phyloP scores from a whole-genome alignment of 2,329 filamentous ascomycete genomes.

The Alternaria viburni region DNA sequence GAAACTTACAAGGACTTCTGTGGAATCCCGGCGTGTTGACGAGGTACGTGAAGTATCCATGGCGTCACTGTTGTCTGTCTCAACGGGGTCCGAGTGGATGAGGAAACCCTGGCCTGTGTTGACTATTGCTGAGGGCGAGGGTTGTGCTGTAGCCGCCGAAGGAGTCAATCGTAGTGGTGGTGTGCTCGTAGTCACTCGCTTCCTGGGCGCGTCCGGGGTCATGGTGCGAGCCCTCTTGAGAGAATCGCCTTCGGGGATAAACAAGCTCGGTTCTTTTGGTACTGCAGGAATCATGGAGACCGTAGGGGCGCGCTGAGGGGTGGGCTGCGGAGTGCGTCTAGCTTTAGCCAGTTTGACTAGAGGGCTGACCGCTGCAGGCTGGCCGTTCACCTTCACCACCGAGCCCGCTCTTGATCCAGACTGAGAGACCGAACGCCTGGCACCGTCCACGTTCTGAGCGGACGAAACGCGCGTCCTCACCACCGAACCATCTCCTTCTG shows the following conservation, averaged over 20 bases:
- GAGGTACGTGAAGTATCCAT: neutral
- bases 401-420: neutral
- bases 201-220: neutral
- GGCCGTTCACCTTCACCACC: neutral
- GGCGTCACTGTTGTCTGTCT: neutral
- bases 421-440: neutral
- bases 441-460: neutral
- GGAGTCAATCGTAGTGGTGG: neutral
- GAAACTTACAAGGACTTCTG: neutral
- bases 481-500: neutral
- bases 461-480: neutral
- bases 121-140: accelerated
- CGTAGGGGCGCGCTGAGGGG: neutral
- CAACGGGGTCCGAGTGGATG: neutral
- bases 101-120: neutral
- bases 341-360: neutral
- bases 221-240: neutral
- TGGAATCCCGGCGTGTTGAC: neutral
- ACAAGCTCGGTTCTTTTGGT: neutral
- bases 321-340: neutral
- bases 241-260: neutral
- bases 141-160: too few relatives aligned
- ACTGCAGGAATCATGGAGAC: neutral
- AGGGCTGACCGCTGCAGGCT: neutral
- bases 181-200: neutral